Evolutionary conservation across 805 yeast genomes (phyloP), one percentile per base, ranked within the genome.

Genomic region (Saccharomycopsis schoenii): DNA sequence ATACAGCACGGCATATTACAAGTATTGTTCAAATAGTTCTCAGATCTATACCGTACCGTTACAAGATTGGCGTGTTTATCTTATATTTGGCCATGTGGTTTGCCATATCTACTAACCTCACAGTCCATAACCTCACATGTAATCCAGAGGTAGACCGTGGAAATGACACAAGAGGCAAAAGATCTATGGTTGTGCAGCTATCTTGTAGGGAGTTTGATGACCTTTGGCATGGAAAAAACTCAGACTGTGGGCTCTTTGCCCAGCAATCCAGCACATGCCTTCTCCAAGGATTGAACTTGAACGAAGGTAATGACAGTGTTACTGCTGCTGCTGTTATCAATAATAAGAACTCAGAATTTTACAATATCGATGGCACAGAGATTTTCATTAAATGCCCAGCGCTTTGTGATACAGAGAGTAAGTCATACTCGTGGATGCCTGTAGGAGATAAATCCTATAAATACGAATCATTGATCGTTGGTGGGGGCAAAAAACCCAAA

Each of bases 311-410:
- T 24, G 17, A 24, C 21, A 25, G 3, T 6, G n/a, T 1, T 15
- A 29, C 34, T 29, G 34, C 34, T 29, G 34, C 34, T 29, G 6
- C 34, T 29, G 34, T 6, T 29, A 14, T 2, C 17, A 14, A 25
- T 14, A n/a, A 15, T 15, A 24, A 14, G 2, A 56, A 40, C 19
- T 8, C 10, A 1, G 12, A 36, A 15, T 37, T 37, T n/a, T 37
- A 39, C 19, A n/a, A 40, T 12, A 40, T 59, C 6, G 56, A 37
- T 42, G 62, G 55, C 19, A 54, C 50, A 15, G 80, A 80, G 21
- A 77, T 86, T 34, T 71, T 80, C 3, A 77, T 91, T 68, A 77
- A 90, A 66, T 92, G 98, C 71, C 97, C 97, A 0, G 96, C 97
- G 0, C 74, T 91, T 40, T 92, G 98, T 72, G 90, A 86, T 66